Conservation (phyloP, 139 green algal species). For the Chlorella sp. region DNA sequence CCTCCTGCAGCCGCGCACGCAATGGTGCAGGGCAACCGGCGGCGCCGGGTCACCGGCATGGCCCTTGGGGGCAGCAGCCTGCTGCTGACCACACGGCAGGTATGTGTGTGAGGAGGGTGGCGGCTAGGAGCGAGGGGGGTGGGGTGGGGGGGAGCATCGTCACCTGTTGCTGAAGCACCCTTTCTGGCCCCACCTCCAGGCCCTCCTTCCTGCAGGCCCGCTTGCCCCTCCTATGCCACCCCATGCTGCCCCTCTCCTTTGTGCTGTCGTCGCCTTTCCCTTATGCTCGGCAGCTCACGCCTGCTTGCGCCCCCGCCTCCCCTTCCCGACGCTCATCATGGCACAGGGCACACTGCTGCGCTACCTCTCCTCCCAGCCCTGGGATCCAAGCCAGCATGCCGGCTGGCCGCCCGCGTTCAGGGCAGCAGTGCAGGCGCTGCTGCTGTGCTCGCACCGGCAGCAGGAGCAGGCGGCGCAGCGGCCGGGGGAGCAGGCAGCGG, state of each 20-base stretch:
- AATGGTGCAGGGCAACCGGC: neutral
- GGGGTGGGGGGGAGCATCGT: no score
- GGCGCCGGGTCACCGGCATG: slow-evolving; percentile 36
- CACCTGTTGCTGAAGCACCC: neutral
- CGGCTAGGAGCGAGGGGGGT: no score
- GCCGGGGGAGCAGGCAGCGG: neutral
- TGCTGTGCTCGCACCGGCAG: slow-evolving; percentile 19
- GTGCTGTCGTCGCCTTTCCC: no score
- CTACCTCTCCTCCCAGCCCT: neutral
- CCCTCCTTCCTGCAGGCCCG: neutral
- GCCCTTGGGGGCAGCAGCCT: neutral
- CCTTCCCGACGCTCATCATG: neutral
- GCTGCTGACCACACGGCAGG: slow-evolving; percentile 35
- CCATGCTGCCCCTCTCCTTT: neutral
- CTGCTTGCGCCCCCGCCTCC: neutral
- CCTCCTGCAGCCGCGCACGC: neutral
- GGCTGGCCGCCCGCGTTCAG: slow-evolving; percentile 14
- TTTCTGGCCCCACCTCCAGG: no score
- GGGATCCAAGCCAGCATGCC: neutral
- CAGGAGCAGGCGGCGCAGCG: neutral
- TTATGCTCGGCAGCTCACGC: no score
- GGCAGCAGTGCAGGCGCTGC: neutral
- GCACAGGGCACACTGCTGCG: slow-evolving; percentile 8
- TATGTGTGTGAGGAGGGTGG: neutral
- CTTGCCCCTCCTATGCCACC: neutral